Base-by-base conservation (phyloP, 2,329 filamentous ascomycete species). In the Aspergillus sp. region DNA sequence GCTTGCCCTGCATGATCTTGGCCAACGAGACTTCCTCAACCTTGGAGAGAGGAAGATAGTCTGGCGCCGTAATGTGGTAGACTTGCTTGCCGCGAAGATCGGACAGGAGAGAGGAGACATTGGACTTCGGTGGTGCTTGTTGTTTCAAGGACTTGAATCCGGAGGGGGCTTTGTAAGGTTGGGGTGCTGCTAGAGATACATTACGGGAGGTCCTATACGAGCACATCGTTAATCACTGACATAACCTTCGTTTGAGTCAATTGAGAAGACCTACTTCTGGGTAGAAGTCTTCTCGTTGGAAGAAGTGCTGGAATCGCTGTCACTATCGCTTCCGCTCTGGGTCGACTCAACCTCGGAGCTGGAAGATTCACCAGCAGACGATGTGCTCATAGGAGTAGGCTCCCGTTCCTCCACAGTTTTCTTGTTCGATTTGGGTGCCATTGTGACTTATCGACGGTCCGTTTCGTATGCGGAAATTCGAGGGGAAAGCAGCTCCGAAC, bases 21-120 rank as follows among this genome's bases (percentile, higher is more conserved):
- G 76, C 70, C 47, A 80, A 68, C 13, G 79, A 75, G 47, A 82
- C 70, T 58, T 80, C 74, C 62, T 80, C 77, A 55, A 83, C 71
- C 51, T 77, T 74, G 7, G 75, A 75, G 36, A 82, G 63, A 17
- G 79, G 77, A 17, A 82, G 72, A 50, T 70, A 76, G 4, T 76
- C 70, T 2, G 81, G 81, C 1, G 78, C 79, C 17, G 78, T 78
- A 58, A 83, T 79, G 63, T 82, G 79, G 72, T 79, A 79, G 52
- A 83, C 66, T 67, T 82, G 77, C 65, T 82, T 82, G 55, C 76
- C 76, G 53, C 67, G 67, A 53, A 80, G 70, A 53, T 79, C 69
- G 39, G 77, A 75, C 43, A 78, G 71, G 23, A 74, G 57, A 23
- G 76, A 73, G 49, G 72, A 69, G 47, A 72, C 66, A 49, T 62